Evolutionary conservation across 345 rosid species (phyloP).

Genomic region (Erodium maritimum): DNA sequence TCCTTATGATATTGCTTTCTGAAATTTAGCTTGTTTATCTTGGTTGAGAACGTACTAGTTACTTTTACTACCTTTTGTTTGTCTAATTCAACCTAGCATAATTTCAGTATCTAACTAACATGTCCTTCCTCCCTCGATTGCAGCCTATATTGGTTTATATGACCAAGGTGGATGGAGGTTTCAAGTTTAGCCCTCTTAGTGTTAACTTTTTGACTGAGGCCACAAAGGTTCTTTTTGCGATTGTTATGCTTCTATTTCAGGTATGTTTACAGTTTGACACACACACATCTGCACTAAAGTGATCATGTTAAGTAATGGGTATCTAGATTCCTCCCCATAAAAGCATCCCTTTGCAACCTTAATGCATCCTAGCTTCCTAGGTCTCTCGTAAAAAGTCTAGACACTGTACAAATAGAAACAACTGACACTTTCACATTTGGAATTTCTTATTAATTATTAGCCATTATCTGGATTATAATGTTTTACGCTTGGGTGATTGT

Average conservation of each 20-base stretch:
- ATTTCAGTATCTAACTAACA: neutral
- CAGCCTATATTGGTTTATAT: slow-evolving; percentile 66
- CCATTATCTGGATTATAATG: too few species aligned
- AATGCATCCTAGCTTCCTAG: too few species aligned
- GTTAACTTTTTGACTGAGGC: slow-evolving; percentile 73
- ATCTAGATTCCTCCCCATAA: too few species aligned
- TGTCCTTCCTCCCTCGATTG: slow-evolving; percentile 1
- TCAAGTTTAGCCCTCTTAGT: slow-evolving; percentile 63
- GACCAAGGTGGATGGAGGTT: slow-evolving; percentile 72
- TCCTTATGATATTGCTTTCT: neutral
- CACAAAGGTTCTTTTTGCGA: slow-evolving; percentile 56
- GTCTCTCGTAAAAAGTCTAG: too few species aligned
- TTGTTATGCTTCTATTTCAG: slow-evolving; percentile 61
- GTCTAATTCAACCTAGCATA: neutral
- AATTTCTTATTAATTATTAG: too few species aligned
- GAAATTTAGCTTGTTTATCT: too few species aligned
- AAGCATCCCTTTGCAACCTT: too few species aligned
- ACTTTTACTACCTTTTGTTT: neutral
- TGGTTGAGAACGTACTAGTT: neutral
- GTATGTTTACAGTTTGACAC: slow-evolving; percentile 15
- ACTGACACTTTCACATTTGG: too few species aligned
- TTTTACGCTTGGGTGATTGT: too few species aligned
- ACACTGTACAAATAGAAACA: too few species aligned
- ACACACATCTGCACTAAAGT: neutral
- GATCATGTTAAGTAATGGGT: too few species aligned